phyloP scores from a whole-genome alignment of 495 filamentous ascomycete genomes.

The Neurospora africana region DNA sequence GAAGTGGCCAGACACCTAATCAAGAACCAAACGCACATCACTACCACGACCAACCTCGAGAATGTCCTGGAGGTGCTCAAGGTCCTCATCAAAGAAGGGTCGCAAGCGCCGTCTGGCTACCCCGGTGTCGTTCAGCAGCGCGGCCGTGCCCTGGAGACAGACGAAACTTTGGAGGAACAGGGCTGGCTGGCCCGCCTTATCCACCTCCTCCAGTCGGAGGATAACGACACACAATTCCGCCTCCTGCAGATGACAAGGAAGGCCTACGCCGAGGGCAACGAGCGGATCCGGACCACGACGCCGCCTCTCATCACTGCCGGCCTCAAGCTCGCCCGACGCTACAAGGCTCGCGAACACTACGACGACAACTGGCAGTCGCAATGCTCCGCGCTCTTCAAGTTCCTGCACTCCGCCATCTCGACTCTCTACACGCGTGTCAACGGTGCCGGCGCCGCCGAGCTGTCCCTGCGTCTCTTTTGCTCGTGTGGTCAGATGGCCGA shows the following conservation, averaged over 20 bases:
- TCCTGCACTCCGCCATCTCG: slow-evolving; percentile 78
- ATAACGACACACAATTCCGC: slow-evolving; percentile 91
- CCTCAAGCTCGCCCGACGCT: slow-evolving; percentile 78
- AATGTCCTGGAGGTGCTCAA: slow-evolving; percentile 78
- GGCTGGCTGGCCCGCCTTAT: slow-evolving; percentile 89
- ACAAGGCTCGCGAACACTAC: slow-evolving; percentile 86
- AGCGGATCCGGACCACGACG: slow-evolving; percentile 89
- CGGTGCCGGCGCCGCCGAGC: slow-evolving; percentile 63
- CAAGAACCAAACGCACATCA: slow-evolving; percentile 66
- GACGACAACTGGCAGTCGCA: slow-evolving; percentile 92
- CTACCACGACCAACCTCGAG: slow-evolving; percentile 67
- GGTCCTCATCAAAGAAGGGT: slow-evolving; percentile 87
- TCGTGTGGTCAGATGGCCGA: slow-evolving; percentile 89
- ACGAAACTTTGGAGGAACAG: slow-evolving; percentile 95
- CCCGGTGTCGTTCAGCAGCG: slow-evolving; percentile 63
- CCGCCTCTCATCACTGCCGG: slow-evolving; percentile 86
- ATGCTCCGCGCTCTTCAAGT: slow-evolving; percentile 82
- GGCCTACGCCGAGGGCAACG: slow-evolving; percentile 84
- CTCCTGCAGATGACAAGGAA: slow-evolving; percentile 83
- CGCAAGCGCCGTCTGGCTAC: slow-evolving; percentile 73
- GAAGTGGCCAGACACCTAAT: slow-evolving; percentile 73
- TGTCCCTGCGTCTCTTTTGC: slow-evolving; percentile 79
- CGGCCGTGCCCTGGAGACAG: slow-evolving; percentile 59
- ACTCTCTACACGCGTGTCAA: slow-evolving; percentile 83
- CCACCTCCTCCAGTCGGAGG: slow-evolving; percentile 69